Evolutionary conservation across 495 filamentous ascomycete species (phyloP).

Genomic region (Xylaria nigripes): DNA sequence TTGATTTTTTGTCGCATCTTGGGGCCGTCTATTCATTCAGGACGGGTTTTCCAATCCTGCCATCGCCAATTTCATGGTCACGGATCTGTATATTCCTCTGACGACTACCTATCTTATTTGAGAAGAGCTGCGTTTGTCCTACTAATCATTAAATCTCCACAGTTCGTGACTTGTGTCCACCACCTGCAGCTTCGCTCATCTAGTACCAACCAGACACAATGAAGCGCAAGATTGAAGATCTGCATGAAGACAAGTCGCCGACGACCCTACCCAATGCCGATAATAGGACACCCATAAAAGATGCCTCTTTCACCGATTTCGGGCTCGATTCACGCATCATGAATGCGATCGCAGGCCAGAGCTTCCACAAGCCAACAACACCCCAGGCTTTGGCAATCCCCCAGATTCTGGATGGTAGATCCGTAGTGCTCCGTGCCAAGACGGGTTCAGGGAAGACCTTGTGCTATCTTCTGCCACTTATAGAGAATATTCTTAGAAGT

Average conservation of each 20-base stretch:
- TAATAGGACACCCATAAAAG: constrained; percentile 9
- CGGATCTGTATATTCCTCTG: neutral
- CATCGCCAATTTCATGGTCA: too few species aligned
- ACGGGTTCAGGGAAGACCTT: constrained; percentile 94
- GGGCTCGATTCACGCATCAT: constrained; percentile 77
- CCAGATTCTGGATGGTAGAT: constrained; percentile 78
- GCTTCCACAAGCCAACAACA: constrained; percentile 73
- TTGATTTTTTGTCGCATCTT: too few species aligned
- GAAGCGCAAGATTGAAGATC: constrained; percentile 49
- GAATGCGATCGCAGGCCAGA: constrained; percentile 75
- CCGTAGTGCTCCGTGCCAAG: constrained; percentile 83
- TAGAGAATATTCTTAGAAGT: constrained; percentile 68
- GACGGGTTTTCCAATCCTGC: too few species aligned
- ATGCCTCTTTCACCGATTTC: constrained; percentile 46
- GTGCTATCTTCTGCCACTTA: constrained; percentile 88
- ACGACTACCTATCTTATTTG: neutral
- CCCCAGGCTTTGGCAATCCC: constrained; percentile 86
- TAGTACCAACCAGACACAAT: constrained; percentile 19
- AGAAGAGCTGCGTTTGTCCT: neutral
- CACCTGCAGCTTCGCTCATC: neutral
- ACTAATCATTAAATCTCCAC: neutral
- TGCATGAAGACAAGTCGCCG: constrained; percentile 4
- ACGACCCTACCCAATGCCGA: constrained; percentile 1
- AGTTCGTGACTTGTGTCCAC: neutral
- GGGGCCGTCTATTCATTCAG: too few species aligned